These are phyloP conservation scores for Clonostachys rhizophaga DNA, from an alignment of 2,329 filamentous ascomycete species.

Conservation along the genomic window DNA sequence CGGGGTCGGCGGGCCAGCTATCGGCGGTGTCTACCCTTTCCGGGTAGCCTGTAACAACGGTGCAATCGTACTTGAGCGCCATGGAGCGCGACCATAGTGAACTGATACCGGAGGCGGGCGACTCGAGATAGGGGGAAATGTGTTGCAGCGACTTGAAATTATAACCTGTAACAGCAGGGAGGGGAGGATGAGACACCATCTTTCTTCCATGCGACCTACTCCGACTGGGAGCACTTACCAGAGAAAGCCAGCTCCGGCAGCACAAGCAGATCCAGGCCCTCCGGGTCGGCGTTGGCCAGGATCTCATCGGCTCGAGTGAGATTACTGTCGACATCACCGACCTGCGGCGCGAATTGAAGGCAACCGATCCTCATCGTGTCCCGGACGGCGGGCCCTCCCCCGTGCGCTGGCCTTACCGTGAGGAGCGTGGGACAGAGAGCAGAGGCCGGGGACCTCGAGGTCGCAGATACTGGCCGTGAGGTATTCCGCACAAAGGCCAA, in stretches of 20 bases:
- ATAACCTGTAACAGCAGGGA: constrained; percentile 49
- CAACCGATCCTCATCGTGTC: constrained; percentile 61
- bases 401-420: too few species aligned
- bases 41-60: constrained; percentile 70
- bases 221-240: constrained; percentile 36
- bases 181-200: not conserved
- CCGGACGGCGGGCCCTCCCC: too few species aligned
- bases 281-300: constrained; percentile 43
- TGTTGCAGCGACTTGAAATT: constrained; percentile 68
- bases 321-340: constrained; percentile 68
- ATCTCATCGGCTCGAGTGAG: constrained; percentile 63
- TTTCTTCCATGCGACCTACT: not conserved
- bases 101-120: constrained; percentile 58
- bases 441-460: too few species aligned
- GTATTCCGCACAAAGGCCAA: too few species aligned
- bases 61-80: constrained; percentile 62
- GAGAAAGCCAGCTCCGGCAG: constrained; percentile 74
- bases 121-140: constrained; percentile 67
- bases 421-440: too few species aligned
- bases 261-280: constrained; percentile 65
- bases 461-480: too few species aligned
- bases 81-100: constrained; percentile 67
- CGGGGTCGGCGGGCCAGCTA: constrained; percentile 44
- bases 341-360: constrained; percentile 66
- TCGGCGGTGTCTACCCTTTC: constrained; percentile 54